phyloP scores from a whole-genome alignment of 805 yeast genomes.

The Candida tallmaniae region DNA sequence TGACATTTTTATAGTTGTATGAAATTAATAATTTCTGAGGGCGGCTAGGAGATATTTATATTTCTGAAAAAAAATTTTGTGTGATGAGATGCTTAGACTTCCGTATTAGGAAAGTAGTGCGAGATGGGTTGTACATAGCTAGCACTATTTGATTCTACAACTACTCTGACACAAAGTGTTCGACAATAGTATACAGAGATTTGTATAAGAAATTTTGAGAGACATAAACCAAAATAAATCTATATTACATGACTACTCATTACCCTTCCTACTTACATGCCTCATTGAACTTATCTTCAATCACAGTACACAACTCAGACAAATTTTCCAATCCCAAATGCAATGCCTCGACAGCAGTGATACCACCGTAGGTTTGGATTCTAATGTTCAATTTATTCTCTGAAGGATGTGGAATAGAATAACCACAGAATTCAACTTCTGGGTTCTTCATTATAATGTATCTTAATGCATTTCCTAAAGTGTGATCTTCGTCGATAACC shows the following conservation, averaged over 20 bases:
- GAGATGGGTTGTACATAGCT: too few species aligned
- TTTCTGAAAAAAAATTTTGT: constrained; percentile 2
- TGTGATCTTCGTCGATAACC: constrained; percentile 90
- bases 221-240: neutral
- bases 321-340: constrained; percentile 88
- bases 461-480: constrained; percentile 89
- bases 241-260: constrained; percentile 7
- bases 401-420: constrained; percentile 97
- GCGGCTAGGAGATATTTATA: too few species aligned
- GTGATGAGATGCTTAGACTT: constrained; percentile 7
- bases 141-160: too few species aligned
- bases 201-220: too few species aligned
- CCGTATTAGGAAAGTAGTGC: constrained; percentile 3
- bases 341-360: constrained; percentile 88
- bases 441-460: constrained; percentile 96
- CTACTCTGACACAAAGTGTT: too few species aligned
- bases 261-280: constrained; percentile 33
- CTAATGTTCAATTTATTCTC: constrained; percentile 85
- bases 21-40: too few species aligned
- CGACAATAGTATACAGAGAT: too few species aligned
- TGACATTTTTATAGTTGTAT: constrained; percentile 1
- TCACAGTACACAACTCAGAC: constrained; percentile 73
- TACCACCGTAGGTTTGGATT: constrained; percentile 85
- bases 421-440: constrained; percentile 97
- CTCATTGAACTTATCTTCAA: constrained; percentile 74